Evolutionary conservation across 2,329 filamentous ascomycete genomes (phyloP).

Genomic region (Sarocladiaceae sp.): DNA sequence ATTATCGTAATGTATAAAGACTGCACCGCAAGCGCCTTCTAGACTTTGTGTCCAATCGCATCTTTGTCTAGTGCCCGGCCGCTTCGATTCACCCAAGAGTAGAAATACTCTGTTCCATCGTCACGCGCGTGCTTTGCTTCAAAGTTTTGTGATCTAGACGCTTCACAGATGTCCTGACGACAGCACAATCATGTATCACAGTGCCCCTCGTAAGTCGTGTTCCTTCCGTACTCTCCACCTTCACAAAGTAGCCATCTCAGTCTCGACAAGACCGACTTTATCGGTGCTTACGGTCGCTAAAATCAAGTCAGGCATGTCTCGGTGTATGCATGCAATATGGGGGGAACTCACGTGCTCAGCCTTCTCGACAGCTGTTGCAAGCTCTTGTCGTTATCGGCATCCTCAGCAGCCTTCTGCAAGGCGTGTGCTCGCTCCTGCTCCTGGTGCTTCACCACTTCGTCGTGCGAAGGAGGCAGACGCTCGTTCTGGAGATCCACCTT

Average conservation of each 20-base stretch:
- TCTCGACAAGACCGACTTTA: no score
- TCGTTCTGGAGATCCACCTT: slow-evolving; percentile 98
- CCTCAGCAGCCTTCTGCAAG: slow-evolving; percentile 75
- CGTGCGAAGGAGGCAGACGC: slow-evolving; percentile 81
- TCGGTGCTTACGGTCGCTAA: slow-evolving; percentile 17
- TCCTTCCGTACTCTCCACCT: no score
- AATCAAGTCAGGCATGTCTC: not conserved
- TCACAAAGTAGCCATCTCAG: no score
- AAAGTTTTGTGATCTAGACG: not conserved
- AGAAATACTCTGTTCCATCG: not conserved
- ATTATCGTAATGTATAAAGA: slow-evolving; percentile 5
- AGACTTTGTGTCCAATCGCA: slow-evolving; percentile 6
- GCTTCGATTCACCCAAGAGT: not conserved
- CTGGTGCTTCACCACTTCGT: slow-evolving; percentile 80
- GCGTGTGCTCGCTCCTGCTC: slow-evolving; percentile 77
- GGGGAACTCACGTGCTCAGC: slow-evolving; percentile 83
- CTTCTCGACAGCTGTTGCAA: slow-evolving; percentile 81
- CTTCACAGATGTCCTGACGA: no score
- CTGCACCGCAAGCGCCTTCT: slow-evolving; percentile 3
- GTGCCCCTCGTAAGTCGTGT: no score
- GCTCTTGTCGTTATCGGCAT: slow-evolving; percentile 87
- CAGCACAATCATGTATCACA: no score
- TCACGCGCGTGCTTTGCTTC: not conserved
- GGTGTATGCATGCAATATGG: not conserved
- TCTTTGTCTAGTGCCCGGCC: not conserved